Evolutionary conservation across 2,329 filamentous ascomycete genomes (phyloP).

Genomic region (Ilyonectria mors-panacis): DNA sequence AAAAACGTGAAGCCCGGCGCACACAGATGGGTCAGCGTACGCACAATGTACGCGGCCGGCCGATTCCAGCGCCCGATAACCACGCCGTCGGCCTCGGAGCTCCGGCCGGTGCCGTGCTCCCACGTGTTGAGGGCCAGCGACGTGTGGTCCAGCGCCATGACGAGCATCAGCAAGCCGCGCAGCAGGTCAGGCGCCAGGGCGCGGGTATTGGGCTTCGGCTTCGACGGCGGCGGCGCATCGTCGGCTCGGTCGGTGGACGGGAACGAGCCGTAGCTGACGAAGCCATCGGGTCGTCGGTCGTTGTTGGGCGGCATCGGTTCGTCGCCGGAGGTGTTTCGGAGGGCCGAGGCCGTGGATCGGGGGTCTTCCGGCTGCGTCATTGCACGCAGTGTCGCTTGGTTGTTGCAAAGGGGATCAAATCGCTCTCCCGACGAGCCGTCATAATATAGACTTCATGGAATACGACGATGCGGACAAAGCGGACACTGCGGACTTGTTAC

Average conservation of each 20-base stretch:
- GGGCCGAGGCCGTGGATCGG: not conserved
- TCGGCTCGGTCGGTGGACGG: not conserved
- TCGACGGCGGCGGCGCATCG: constrained; percentile 27
- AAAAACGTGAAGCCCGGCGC: constrained; percentile 62
- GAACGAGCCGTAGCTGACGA: constrained; percentile 27
- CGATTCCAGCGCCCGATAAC: constrained; percentile 57
- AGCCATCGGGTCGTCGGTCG: constrained; percentile 24
- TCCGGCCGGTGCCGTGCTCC: constrained; percentile 57
- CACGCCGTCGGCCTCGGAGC: constrained; percentile 54
- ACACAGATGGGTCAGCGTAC: constrained; percentile 62
- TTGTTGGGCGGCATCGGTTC: not conserved
- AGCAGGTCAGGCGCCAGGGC: constrained; percentile 61
- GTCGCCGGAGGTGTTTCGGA: not conserved
- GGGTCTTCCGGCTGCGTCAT: not conserved
- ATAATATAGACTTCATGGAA: no score
- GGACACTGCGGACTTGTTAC: no score
- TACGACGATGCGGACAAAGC: no score
- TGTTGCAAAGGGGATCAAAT: not conserved
- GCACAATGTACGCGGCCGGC: constrained; percentile 55
- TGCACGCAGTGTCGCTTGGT: not conserved
- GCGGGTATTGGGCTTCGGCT: constrained; percentile 44
- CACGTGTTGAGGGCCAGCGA: constrained; percentile 57
- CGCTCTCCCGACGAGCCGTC: no score
- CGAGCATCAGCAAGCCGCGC: constrained; percentile 60
- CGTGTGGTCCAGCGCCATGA: constrained; percentile 63